Evolutionary conservation across 2,329 filamentous ascomycete species (phyloP), one percentile per base, ranked within the genome.

Genomic region (Calonectria pseudoreteaudii): DNA sequence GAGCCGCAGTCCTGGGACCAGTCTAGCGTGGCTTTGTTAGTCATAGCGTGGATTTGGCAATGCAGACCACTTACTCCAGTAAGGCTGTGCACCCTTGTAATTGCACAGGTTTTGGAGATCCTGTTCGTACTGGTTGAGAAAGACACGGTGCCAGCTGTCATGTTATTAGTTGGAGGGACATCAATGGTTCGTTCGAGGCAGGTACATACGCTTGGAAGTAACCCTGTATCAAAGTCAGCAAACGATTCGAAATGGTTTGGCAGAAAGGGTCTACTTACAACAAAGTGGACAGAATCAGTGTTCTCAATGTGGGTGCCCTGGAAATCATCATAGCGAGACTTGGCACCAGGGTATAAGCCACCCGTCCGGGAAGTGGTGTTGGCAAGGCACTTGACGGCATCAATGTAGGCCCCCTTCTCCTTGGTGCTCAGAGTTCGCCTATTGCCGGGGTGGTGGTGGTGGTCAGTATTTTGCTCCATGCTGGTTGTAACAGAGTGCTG

Each of bases 291-390:
- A n/a, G 68, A 28, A 38, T 78, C 72, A 11, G 76, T 77, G 68
- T 80, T 67, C 31, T 74, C 74, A 36, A 80, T 79, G 38, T 82
- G 80, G n/a, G 78, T 75, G 11, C 77, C 77, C 50, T 77, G 68
- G 49, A 81, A 81, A 52, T 81, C 80, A 18, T 81, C 80, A 23
- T 75, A 81, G 2, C 79, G 77, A 28, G 75, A 77, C 68, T 74
- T 76, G 23, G 78, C 74, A 7, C 75, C 78, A 3, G 73, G 56
- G 50, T 78, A 78, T 47, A 74, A 36, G 44, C 60, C 30, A 16
- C 72, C 70, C 14, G 74, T 70, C 58, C 69, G 64, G 2, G 79
- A 74, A 13, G 79, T 74, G 52, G 71, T 75, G 7, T 28, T 56
- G 41, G 76, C 73, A 2, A 81, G 75, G 38, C 79, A 80, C 44